A percentile compares a stretch with the other conserved stretches of the same genome.
Evolutionary conservation across 2,329 filamentous ascomycete genomes (phyloP).

Genomic region (Tolypocladium cylindrosporum): DNA sequence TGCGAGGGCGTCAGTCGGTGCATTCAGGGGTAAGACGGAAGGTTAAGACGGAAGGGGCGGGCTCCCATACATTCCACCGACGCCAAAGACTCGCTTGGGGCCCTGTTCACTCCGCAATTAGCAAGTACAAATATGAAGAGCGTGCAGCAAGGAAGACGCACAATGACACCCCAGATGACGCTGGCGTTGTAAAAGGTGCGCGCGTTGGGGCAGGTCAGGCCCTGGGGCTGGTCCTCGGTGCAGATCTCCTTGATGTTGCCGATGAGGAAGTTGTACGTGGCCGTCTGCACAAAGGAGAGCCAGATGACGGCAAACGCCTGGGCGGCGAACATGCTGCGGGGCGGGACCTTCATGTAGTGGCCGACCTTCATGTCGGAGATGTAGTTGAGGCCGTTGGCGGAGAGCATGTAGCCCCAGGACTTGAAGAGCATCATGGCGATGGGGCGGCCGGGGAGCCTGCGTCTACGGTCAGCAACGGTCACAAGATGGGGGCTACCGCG

Average conservation of each 20-base stretch:
- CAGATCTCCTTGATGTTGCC: slow-evolving; percentile 43
- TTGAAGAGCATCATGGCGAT: slow-evolving; percentile 40
- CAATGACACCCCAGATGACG: slow-evolving; percentile 51
- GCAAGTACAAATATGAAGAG: neutral
- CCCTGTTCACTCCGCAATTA: neutral
- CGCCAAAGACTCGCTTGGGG: neutral
- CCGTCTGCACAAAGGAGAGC: slow-evolving; percentile 23
- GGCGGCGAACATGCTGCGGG: slow-evolving; percentile 33
- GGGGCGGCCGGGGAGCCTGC: slow-evolving; percentile 27
- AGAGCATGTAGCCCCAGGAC: slow-evolving; percentile 31
- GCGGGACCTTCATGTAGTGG: slow-evolving; percentile 41
- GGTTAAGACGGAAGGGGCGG: no score
- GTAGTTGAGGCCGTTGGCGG: slow-evolving; percentile 32
- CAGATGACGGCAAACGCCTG: slow-evolving; percentile 26
- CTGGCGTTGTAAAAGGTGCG: slow-evolving; percentile 49
- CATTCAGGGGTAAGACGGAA: neutral
- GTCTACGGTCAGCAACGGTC: neutral
- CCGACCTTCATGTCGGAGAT: slow-evolving; percentile 38
- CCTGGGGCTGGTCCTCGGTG: slow-evolving; percentile 30
- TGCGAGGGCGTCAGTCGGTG: neutral
- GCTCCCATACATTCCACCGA: neutral
- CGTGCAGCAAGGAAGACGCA: neutral
- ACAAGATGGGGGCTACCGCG: no score
- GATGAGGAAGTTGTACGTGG: slow-evolving; percentile 24
- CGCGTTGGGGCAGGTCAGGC: slow-evolving; percentile 44